Conservation (phyloP, 2,329 filamentous ascomycete species). For the Lizonia empirigonia region DNA sequence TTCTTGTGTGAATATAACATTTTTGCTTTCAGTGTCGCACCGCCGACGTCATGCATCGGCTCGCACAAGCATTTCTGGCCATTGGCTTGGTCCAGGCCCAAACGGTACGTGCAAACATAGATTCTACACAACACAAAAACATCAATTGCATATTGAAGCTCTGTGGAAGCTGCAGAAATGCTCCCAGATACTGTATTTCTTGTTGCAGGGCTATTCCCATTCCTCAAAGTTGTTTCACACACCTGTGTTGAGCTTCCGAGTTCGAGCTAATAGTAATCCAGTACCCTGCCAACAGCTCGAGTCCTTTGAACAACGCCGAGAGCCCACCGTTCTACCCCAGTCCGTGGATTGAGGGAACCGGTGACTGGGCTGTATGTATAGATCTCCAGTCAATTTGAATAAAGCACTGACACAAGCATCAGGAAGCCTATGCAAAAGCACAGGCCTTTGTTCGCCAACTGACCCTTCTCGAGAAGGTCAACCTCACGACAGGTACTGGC, state of each 20-base stretch:
- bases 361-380: conserved; percentile 65
- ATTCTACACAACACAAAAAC: conserved; percentile 16
- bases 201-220: conserved; percentile 40
- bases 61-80: conserved; percentile 43
- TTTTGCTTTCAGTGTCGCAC: conserved; percentile 15
- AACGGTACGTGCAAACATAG: conserved; percentile 32
- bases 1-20: conserved; percentile 19
- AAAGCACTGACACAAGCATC: not conserved
- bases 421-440: conserved; percentile 73
- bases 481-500: conserved; percentile 89
- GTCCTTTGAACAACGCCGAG: conserved; percentile 36
- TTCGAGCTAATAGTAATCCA: conserved; percentile 39
- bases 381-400: not conserved
- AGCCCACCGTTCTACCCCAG: conserved; percentile 79
- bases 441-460: conserved; percentile 80
- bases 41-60: conserved; percentile 44
- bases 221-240: conserved; percentile 35
- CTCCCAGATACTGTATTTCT: conserved; percentile 26
- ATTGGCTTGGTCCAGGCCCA: conserved; percentile 38
- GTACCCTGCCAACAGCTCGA: conserved; percentile 36
- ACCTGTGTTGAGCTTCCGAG: conserved; percentile 14
- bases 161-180: conserved; percentile 36
- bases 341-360: conserved; percentile 80
- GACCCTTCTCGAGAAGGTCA: conserved; percentile 88
- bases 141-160: conserved; percentile 14